Percentiles rank a stretch among this genome's conserved stretches.
phyloP scores from a whole-genome alignment of 2,329 filamentous ascomycete species.

The Fusarium tuaranense region DNA sequence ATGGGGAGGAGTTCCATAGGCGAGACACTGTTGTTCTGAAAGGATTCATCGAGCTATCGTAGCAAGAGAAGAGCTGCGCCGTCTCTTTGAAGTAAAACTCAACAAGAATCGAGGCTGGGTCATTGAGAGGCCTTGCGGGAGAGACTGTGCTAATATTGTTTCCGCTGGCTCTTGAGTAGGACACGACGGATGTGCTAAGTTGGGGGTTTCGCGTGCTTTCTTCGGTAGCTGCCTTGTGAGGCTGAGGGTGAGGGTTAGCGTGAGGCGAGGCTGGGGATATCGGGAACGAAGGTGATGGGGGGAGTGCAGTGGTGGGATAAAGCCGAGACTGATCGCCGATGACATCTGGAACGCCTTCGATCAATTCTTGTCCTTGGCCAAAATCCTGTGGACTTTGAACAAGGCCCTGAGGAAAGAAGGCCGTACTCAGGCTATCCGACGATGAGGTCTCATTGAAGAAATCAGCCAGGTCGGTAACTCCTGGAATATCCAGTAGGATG shows the following conservation, averaged over 20 bases:
- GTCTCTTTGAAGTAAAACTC: constrained; percentile 32
- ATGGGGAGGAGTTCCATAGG: constrained; percentile 19
- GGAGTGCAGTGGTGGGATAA: not conserved
- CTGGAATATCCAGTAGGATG: not conserved
- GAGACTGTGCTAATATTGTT: not conserved
- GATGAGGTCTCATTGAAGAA: not conserved
- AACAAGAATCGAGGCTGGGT: constrained; percentile 13
- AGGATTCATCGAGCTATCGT: constrained; percentile 25
- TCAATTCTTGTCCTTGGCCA: not conserved
- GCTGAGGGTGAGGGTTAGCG: not conserved
- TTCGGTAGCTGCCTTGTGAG: not conserved
- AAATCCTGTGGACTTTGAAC: not conserved
- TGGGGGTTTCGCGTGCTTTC: not conserved
- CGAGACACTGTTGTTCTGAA: constrained; percentile 21
- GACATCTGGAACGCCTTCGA: not conserved
- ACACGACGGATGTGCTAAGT: not conserved
- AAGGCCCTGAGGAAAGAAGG: not conserved
- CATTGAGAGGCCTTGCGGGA: not conserved
- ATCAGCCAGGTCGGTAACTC: not conserved
- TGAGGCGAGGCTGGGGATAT: not conserved
- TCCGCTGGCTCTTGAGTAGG: not conserved
- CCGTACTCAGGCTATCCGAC: not conserved
- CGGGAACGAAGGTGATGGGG: not conserved
- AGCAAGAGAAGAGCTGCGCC: constrained; percentile 19
- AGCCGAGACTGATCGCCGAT: not conserved